Percentiles rank a stretch among this genome's conserved stretches.
phyloP scores from a whole-genome alignment of 495 filamentous ascomycete species.

The Aspergillus haitiensis region DNA sequence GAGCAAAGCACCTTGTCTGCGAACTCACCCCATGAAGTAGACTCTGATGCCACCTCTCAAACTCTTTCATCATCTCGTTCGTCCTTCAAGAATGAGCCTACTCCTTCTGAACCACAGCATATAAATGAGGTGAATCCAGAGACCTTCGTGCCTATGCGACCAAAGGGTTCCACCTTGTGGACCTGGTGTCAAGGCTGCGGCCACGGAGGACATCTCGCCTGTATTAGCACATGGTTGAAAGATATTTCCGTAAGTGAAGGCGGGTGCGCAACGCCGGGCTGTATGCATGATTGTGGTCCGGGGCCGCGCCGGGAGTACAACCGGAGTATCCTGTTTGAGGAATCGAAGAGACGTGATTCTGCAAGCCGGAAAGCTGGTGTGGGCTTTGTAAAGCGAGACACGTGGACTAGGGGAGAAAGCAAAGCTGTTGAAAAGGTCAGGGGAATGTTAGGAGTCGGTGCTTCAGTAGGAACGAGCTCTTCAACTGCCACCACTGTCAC shows the following conservation, averaged over 20 bases:
- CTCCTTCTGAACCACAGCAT: slow-evolving; percentile 29
- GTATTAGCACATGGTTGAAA: slow-evolving; percentile 65
- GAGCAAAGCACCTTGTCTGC: slow-evolving; percentile 26
- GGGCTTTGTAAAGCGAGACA: slow-evolving; percentile 45
- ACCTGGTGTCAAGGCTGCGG: slow-evolving; percentile 72
- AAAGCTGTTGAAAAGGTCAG: slow-evolving; percentile 50
- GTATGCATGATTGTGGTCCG: slow-evolving; percentile 70
- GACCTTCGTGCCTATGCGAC: slow-evolving; percentile 26
- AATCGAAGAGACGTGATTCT: slow-evolving; percentile 42
- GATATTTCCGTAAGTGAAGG: slow-evolving; percentile 59
- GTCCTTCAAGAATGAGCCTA: slow-evolving; percentile 35
- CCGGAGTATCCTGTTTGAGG: slow-evolving; percentile 34
- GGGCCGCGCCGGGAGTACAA: slow-evolving; percentile 55
- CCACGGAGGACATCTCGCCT: slow-evolving; percentile 71
- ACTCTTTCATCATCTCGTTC: slow-evolving; percentile 33
- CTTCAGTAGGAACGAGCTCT: slow-evolving; percentile 25
- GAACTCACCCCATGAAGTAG: slow-evolving; percentile 18
- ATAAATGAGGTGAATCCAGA: slow-evolving; percentile 15
- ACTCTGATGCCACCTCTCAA: slow-evolving; percentile 26
- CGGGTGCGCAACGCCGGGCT: slow-evolving; percentile 72
- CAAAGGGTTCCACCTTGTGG: slow-evolving; percentile 53
- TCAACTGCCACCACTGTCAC: slow-evolving; percentile 23
- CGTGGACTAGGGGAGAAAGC: slow-evolving; percentile 45
- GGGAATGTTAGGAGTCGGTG: slow-evolving; percentile 43
- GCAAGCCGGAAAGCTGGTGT: slow-evolving; percentile 36